Evolutionary conservation across 257 asterid species (phyloP).

Genomic region (Leonotis leonurus): DNA sequence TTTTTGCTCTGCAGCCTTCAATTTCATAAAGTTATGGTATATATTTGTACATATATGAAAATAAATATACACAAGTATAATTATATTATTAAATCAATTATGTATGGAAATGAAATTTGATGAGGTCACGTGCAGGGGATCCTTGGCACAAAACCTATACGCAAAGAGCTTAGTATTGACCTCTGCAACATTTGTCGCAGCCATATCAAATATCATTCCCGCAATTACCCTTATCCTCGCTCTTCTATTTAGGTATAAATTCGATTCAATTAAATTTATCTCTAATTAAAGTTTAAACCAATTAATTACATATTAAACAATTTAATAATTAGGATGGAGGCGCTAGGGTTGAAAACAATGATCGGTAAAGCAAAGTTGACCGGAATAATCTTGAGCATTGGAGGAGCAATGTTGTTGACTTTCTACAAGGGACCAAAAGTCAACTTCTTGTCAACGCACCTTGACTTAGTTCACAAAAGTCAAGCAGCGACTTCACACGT

Average conservation of each 20-base stretch:
- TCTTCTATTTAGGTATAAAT: slow-evolving; percentile 32
- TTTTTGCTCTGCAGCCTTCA: too few relatives aligned
- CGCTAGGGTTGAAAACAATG: slow-evolving; percentile 30
- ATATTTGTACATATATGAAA: too few relatives aligned
- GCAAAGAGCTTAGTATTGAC: slow-evolving; percentile 45
- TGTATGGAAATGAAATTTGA: too few relatives aligned
- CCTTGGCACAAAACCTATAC: slow-evolving; percentile 50
- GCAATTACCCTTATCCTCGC: slow-evolving; percentile 52
- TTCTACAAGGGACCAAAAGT: slow-evolving; percentile 48
- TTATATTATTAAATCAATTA: neutral
- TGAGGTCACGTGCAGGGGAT: slow-evolving; percentile 59
- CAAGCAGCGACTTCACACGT: slow-evolving; percentile 22
- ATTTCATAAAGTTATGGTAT: too few relatives aligned
- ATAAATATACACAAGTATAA: too few relatives aligned
- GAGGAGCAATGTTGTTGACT: slow-evolving; percentile 75
- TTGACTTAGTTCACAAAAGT: slow-evolving; percentile 14
- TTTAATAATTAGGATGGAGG: slow-evolving; percentile 56
- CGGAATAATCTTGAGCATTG: slow-evolving; percentile 53
- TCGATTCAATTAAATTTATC: neutral
- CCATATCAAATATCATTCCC: slow-evolving; percentile 50
- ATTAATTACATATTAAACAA: neutral
- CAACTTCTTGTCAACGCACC: slow-evolving; percentile 36
- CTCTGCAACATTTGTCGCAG: slow-evolving; percentile 54
- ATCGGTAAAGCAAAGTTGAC: slow-evolving; percentile 54
- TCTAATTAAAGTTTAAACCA: too few relatives aligned